Base-by-base conservation (phyloP, 306 rosid genomes). In the Cyamopsis tetragonoloba region DNA sequence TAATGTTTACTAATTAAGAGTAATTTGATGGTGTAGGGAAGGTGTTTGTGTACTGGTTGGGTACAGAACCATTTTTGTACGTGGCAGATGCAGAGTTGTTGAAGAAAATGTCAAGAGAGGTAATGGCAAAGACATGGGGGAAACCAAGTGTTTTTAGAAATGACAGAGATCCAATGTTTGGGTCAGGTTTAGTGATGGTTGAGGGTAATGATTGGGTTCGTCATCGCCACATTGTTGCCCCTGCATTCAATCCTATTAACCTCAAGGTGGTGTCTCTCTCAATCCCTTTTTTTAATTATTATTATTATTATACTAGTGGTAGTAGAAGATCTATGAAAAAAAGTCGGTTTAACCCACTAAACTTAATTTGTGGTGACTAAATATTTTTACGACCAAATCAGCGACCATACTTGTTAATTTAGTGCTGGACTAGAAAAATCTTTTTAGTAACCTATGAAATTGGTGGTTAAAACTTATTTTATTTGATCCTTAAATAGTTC, bases 141-240 rank as follows among this genome's bases (percentile, higher is more conserved):
- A 91, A 91, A 56, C 97, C 96, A 1, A 72, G 80, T 1, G 96
- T 91, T 30, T 91, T 91, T 72, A 78, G 71, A 74, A 81, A 69
- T 48, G 97, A 91, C 18, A 83, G 97, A 78, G 79, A 80, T 0
- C 88, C 97, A 13, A 86, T 91, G 97, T 91, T 91, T 70, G 97
- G 97, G 3, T 81, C 85, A 32, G 93, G 97, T 32, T 75, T 91
- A 60, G 17, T 91, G 11, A 86, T 88, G 96, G 76, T 82, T 0
- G 97, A 91, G 48, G 97, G 97, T 0, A 85, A 88, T 11, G 81
- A 86, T 0, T 91, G 97, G 97, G 84, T 72, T 14, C 96, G 85
- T 27, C 96, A 84, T n/a, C 84, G 97, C 2, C 93, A 76, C 61
- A 73, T 84, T 38, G 74, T 88, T 55, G 87, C 96, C 18, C 91